Base-by-base conservation (phyloP, 345 rosid species). In the Heritiera littoralis region DNA sequence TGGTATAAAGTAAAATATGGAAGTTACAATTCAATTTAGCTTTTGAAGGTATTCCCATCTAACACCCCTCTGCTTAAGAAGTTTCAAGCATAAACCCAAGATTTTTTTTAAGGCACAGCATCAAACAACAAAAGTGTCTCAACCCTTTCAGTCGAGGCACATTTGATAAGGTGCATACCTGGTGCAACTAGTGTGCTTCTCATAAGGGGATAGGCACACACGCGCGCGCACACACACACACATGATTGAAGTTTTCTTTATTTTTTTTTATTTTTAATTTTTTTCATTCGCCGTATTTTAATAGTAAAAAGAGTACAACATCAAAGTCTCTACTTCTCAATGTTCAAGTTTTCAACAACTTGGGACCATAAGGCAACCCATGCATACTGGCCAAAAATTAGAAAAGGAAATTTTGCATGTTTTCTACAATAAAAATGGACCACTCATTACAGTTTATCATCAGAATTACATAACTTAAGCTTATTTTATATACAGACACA, bases 21-120 rank as follows among this genome's bases (percentile, higher is more conserved):
- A 30, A 28, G 58, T 35, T 54, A 72, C 54, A 15, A 54, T 52
- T 54, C 30, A 72, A 72, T 72, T 72, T 17, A 72, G 58, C 15
- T 8, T 72, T 32, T 32, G 23, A 35, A 32, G 61, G 75, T 52
- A 52, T 61, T 72, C 11, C 46, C 46, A 52, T 32, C 75, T 59
- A 20, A 59, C 9, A 1, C 35, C 13, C 35, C 64, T 20, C 32
- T 5, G 59, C 59, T 15, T 54, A 7, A 6, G 20, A 54, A 54
- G 5, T 15, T 54, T 15, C 59, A 54, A 54, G 59, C 59, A 54
- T 54, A 54, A 52, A 14, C 5, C 6, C 28, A 23, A 23, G 28
- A 23, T 23, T 23, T 23, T 23, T 23, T 23, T 23, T 23, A 23
- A 23, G 28, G 28, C 28, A 23, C 28, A 23, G 28, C 28, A 23